These are phyloP conservation scores for Solanum appendiculatum DNA, from an alignment of 257 asterid species.

Conservation along the genomic window DNA sequence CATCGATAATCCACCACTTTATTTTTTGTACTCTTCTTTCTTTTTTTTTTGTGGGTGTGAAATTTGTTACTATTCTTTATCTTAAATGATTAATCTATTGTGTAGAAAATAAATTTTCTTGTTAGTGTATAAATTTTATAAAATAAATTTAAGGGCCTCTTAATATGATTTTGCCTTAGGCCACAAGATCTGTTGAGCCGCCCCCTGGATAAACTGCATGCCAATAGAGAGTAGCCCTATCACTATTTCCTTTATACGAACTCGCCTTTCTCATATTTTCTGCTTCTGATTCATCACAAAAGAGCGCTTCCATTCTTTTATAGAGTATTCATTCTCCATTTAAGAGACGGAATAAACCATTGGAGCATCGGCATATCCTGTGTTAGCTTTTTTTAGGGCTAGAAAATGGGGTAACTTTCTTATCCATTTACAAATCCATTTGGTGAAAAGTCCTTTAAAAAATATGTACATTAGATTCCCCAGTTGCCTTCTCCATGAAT, in stretches of 20 bases:
- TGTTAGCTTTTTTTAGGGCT: neutral
- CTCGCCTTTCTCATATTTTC: neutral
- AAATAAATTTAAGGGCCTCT: too few species aligned
- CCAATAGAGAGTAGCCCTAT: conserved; percentile 44
- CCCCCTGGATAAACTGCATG: conserved; percentile 14
- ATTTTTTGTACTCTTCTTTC: too few species aligned
- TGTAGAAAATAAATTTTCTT: too few species aligned
- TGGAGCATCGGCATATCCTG: conserved; percentile 31
- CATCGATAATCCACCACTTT: too few species aligned
- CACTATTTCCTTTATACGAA: conserved; percentile 28
- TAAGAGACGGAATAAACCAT: conserved; percentile 21
- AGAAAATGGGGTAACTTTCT: conserved; percentile 10
- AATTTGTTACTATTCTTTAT: too few species aligned
- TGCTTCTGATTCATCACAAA: neutral
- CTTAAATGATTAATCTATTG: too few species aligned
- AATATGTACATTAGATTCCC: neutral
- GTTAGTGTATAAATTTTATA: too few species aligned
- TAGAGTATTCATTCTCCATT: neutral
- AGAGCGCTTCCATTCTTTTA: neutral
- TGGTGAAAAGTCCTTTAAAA: neutral
- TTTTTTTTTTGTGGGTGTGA: too few species aligned
- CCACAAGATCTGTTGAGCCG: too few species aligned
- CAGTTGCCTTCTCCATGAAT: conserved; percentile 6
- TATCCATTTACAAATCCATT: neutral
- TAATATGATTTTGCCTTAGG: too few species aligned